Evolutionary conservation across 768 basidiomycete genomes (phyloP).

Genomic region (Harrya chromipes): DNA sequence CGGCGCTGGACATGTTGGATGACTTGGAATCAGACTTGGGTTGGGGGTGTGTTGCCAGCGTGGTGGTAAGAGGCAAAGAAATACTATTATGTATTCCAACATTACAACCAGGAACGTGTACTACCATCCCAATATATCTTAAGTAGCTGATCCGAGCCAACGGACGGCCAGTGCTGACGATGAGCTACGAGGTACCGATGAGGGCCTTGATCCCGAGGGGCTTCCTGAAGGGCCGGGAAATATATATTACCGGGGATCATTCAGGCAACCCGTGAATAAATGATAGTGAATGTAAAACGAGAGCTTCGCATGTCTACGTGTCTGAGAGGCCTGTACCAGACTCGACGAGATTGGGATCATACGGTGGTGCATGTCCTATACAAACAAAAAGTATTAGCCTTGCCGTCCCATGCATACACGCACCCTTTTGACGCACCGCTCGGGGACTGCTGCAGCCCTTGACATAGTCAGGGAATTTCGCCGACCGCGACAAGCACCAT

Average conservation of each 20-base stretch:
- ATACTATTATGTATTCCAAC: background rate
- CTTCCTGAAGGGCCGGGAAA: background rate
- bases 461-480: background rate
- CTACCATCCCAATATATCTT: too few species aligned
- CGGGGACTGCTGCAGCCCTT: constrained; percentile 1
- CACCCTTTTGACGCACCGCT: constrained; percentile 10
- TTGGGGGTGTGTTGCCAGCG: too few species aligned
- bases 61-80: background rate
- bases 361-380: constrained; percentile 9
- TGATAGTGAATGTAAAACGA: background rate
- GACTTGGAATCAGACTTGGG: too few species aligned
- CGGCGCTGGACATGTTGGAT: too few species aligned
- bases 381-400: background rate
- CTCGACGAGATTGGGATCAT: constrained; percentile 3
- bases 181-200: too few species aligned
- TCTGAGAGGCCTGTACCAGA: constrained; percentile 1
- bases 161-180: too few species aligned
- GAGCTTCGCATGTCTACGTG: background rate
- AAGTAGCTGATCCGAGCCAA: too few species aligned
- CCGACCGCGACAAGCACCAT: background rate
- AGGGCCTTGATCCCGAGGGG: too few species aligned
- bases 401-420: background rate
- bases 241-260: constrained; percentile 15
- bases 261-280: background rate
- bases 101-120: background rate